Base-by-base conservation (phyloP, 371 early-diverging fungal species). In the Rhizopus arrhizus region DNA sequence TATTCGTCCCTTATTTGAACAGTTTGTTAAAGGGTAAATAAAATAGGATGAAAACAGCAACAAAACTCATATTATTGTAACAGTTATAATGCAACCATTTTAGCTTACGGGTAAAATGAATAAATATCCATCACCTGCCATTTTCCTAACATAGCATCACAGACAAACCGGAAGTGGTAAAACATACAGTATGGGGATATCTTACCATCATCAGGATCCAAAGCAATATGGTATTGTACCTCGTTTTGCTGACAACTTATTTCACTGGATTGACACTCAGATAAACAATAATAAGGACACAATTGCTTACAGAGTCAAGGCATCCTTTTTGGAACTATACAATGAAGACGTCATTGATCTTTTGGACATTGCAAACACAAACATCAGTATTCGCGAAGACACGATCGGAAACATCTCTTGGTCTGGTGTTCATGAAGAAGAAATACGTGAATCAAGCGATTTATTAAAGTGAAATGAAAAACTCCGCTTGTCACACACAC, bases 281-380 rank as follows among this genome's bases (percentile, higher is more conserved):
- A n/a, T 29, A 16, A 8, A 59, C 29, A 46, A 13, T 83, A 81
- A 10, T 74, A 87, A 4, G 22, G 22, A 22, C 22, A 22, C 22
- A 0, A 22, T 22, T 22, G 22, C 22, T 22, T 22, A 22, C 22
- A 22, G 28, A 55, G 79, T 89, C 10, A 77, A 58, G 42, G 84
- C 87, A n/a, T 85, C 92, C 55, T 95, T 90, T 74, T 68, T 96
- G n/a, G 99, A 99, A 73, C 74, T 99, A 36, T 97, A 99, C 79
- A 98, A 99, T 73, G 99, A 98, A 74, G 90, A 93, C 61, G 72
- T 95, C 9, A 84, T 88, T 33, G 95, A 96, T 74, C 82, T 97
- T 11, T 78, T 95, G 41, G 77, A 81, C 54, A 53, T 58, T 35
- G 59, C 65, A 36, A 61, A 62, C n/a, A 16, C 62, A 6, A 59